Conservation (phyloP, 495 filamentous ascomycete species). For the Aspergillus sparsus region DNA sequence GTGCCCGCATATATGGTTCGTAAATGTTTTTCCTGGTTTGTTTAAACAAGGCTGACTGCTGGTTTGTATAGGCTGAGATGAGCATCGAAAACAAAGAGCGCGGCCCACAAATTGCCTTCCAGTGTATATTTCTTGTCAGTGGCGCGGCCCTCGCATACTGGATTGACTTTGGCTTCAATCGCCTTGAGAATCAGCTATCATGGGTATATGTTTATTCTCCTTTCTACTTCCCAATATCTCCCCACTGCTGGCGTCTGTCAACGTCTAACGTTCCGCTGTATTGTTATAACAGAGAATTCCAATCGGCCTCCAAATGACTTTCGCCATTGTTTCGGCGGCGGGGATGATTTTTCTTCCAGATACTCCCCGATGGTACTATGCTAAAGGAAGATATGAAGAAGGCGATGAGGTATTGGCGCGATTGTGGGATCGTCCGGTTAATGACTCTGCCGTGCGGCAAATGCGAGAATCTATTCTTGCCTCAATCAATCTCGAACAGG, state of each 20-base stretch:
- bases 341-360: conserved; percentile 37
- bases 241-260: too few relatives aligned
- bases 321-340: conserved; percentile 31
- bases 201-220: too few relatives aligned
- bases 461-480: not conserved
- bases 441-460: conserved; percentile 16
- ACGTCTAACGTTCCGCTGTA: too few relatives aligned
- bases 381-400: conserved; percentile 32
- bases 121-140: conserved; percentile 13
- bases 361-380: conserved; percentile 46
- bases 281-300: too few relatives aligned
- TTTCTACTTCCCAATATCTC: too few relatives aligned
- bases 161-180: conserved; percentile 32
- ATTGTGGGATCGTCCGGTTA: conserved; percentile 24
- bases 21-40: too few relatives aligned
- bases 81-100: conserved; percentile 11
- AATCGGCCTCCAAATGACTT: conserved; percentile 38
- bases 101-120: conserved; percentile 6
- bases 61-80: conserved; percentile 2
- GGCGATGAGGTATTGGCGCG: conserved; percentile 34
- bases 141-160: conserved; percentile 15
- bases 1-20: conserved; percentile 27
- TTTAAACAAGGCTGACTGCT: too few relatives aligned
- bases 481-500: conserved; percentile 4
- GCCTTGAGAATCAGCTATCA: conserved; percentile 28